phyloP scores from a whole-genome alignment of 2,329 filamentous ascomycete genomes.

The Colletotrichum tofieldiae region DNA sequence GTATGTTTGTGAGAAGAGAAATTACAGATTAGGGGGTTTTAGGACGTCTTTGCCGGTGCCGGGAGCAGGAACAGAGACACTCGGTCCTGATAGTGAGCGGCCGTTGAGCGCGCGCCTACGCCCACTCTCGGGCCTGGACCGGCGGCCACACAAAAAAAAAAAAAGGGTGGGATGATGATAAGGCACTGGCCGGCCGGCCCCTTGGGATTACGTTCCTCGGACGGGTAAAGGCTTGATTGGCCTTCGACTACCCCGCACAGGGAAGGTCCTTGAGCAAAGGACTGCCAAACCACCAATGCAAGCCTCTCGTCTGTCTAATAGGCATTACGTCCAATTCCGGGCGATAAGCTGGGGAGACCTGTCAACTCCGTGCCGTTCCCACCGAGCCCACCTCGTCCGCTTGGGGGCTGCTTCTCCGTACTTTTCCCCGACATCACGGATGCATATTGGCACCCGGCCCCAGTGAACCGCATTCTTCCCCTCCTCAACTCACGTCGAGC shows the following conservation, averaged over 20 bases:
- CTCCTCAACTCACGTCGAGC: background rate
- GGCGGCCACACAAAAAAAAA: constrained; percentile 35
- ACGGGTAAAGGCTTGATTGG: constrained; percentile 28
- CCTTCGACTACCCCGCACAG: constrained; percentile 37
- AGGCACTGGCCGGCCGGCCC: constrained; percentile 13
- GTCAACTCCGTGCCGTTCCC: constrained; percentile 10
- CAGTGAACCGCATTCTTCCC: background rate
- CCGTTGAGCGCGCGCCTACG: constrained; percentile 16
- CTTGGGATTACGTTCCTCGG: background rate
- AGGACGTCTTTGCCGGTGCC: constrained; percentile 8
- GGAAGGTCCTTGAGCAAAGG: constrained; percentile 21
- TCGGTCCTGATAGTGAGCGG: constrained; percentile 28
- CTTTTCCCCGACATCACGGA: constrained; percentile 6
- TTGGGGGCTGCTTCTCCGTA: constrained; percentile 6
- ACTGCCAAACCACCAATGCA: constrained; percentile 32
- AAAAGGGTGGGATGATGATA: constrained; percentile 42
- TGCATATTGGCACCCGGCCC: background rate
- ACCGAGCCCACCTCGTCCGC: constrained; percentile 8
- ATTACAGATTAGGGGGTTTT: background rate
- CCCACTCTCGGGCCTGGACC: constrained; percentile 37
- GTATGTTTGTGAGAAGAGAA: constrained; percentile 12
- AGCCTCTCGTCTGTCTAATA: constrained; percentile 37
- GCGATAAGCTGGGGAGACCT: constrained; percentile 31
- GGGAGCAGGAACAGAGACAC: background rate
- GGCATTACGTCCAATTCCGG: constrained; percentile 41